Evolutionary conservation across 2,329 filamentous ascomycete genomes (phyloP).

Genomic region (Xylariaceae sp.): DNA sequence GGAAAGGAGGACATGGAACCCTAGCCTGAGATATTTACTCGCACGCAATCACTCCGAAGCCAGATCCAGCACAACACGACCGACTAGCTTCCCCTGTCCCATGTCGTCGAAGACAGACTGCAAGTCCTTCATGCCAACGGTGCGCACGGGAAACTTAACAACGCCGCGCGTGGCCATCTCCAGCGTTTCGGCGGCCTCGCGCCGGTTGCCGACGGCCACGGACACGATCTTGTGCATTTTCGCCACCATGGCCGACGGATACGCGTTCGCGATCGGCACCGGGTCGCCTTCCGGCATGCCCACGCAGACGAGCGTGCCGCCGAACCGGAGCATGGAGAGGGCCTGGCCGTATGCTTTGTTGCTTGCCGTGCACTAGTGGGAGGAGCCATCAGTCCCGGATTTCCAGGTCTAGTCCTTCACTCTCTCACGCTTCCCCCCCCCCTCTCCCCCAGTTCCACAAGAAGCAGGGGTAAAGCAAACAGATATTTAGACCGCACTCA

Average conservation of each 20-base stretch:
- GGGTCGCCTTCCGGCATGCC: conserved; percentile 26
- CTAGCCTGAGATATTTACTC: too few relatives aligned
- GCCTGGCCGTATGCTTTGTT: conserved; percentile 26
- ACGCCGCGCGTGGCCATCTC: conserved; percentile 26
- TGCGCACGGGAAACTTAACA: conserved; percentile 22
- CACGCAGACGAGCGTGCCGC: conserved; percentile 27
- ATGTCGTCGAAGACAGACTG: conserved; percentile 26
- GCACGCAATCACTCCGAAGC: too few relatives aligned
- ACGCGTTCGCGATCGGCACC: conserved; percentile 19
- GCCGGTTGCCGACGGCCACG: conserved; percentile 24
- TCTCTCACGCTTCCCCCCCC: too few relatives aligned
- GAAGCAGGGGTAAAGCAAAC: neutral
- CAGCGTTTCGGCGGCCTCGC: conserved; percentile 23
- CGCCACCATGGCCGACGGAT: conserved; percentile 9
- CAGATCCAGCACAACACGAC: conserved; percentile 26
- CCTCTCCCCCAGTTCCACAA: too few relatives aligned
- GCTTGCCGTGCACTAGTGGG: conserved; percentile 20
- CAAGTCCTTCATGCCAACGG: conserved; percentile 22
- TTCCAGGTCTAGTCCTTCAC: too few relatives aligned
- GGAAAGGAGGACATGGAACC: too few relatives aligned
- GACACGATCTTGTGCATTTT: conserved; percentile 15
- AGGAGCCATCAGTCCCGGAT: too few relatives aligned
- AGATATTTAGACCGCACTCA: neutral
- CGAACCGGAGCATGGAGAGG: conserved; percentile 23
- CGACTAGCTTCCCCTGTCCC: conserved; percentile 12